Base-by-base conservation (phyloP, 2,329 filamentous ascomycete genomes). In the Arthrobotrys iridis region DNA sequence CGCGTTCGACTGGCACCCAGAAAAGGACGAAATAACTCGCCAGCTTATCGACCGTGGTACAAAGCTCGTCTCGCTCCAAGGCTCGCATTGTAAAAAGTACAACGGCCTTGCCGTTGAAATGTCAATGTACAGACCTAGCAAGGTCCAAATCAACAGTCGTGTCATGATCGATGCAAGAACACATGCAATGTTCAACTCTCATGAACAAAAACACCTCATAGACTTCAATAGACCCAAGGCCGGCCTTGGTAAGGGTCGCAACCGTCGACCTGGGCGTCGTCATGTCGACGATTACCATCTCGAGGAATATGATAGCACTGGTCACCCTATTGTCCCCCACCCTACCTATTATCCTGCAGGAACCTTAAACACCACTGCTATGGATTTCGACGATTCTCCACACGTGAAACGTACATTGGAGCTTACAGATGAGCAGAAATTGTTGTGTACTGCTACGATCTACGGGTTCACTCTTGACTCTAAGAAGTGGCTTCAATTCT, bases 161-260 rank as follows among this genome's bases (percentile, higher is more conserved):
- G 87, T 96, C 77, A 97, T 97, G 93, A 85, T 97, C 22, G 93
- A 97, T 80, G 88, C 92, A 0, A 88, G 88, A 2, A 91, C 91
- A 43, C 93, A 96, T 82, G 88, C 92, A 6, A 88, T 92, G 33
- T 91, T 94, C 81, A 92, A 95, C 78, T 91, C 93, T 0, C 96
- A 96, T 22, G 50, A 62, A 11, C 37, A 59, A 15, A 62, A 55
- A n/a, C 28, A 30, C 13, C 35, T 72, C 26, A 35, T 10, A 1
- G 66, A 57, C 22, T n/a, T 72, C 7, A 28, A 55, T 15, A 57
- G 46, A 37, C 18, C 58, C 1, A 43, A 57, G 5, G 41, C 60
- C 0, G 59, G 13, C 3, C n/a, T 18, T 5, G 4, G 28, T 7
- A 48, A 28, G 13, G 35, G 26, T 30, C n/a, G 33, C 11, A 43